Evolutionary conservation across 2,329 filamentous ascomycete species (phyloP).

Genomic region (Penicillium decumbens): DNA sequence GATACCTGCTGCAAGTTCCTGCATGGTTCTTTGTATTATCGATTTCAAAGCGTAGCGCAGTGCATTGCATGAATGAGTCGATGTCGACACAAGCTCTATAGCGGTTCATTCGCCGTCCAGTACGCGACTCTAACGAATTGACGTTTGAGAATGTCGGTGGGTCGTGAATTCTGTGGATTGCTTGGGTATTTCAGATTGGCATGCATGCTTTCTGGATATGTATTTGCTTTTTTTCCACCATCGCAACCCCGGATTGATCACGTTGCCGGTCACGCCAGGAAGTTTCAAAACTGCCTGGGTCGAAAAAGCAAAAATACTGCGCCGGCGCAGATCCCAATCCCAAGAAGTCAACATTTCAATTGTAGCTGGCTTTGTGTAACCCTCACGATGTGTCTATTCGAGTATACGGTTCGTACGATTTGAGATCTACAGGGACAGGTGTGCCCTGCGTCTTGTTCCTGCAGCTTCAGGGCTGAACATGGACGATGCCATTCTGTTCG

Average conservation of each 20-base stretch:
- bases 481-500: neutral
- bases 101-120: neutral
- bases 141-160: neutral
- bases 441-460: conserved; percentile 1
- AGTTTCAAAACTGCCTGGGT: neutral
- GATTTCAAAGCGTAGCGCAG: conserved; percentile 1
- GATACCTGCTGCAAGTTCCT: conserved; percentile 4
- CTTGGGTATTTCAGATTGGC: neutral
- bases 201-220: neutral
- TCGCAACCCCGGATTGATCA: conserved; percentile 5
- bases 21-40: conserved; percentile 9
- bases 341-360: conserved; percentile 1
- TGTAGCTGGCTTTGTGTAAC: neutral
- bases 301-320: conserved; percentile 6
- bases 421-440: conserved; percentile 9
- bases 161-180: neutral
- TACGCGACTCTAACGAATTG: too few relatives aligned
- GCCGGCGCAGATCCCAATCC: conserved; percentile 6
- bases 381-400: conserved; percentile 1
- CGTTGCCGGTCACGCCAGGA: conserved; percentile 5
- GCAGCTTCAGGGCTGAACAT: conserved; percentile 7
- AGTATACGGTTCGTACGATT: neutral
- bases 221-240: neutral
- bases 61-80: neutral
- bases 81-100: neutral